Percentiles rank a stretch among this genome's conserved stretches.
These are phyloP conservation scores for Pseudogymnoascus sp. DNA, from an alignment of 2,329 filamentous ascomycete species.

Conservation along the genomic window DNA sequence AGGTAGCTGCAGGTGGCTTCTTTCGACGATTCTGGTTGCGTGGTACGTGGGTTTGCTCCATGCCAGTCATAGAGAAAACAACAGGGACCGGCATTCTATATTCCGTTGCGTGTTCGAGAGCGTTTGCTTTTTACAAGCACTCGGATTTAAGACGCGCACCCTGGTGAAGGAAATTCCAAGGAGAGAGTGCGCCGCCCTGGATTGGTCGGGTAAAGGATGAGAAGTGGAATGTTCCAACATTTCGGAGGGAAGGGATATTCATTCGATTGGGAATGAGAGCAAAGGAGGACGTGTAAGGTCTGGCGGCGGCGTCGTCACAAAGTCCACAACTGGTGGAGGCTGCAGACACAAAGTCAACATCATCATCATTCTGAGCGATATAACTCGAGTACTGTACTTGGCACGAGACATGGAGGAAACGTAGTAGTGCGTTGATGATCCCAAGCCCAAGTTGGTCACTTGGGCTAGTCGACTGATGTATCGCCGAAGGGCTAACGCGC, in stretches of 20 bases:
- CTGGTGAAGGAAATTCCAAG: background rate
- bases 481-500: background rate
- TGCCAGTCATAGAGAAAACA: background rate
- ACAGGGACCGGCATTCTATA: background rate
- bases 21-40: background rate
- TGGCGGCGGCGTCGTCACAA: background rate
- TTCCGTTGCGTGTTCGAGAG: background rate
- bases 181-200: background rate
- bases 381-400: background rate
- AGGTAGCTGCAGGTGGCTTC: slow-evolving; percentile 3
- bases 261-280: background rate
- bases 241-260: background rate
- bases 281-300: background rate
- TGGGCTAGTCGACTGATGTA: background rate
- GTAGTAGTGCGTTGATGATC: background rate
- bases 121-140: background rate
- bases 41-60: background rate
- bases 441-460: background rate
- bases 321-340: background rate
- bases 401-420: slow-evolving; percentile 3
- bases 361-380: background rate
- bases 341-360: background rate
- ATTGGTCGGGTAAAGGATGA: background rate
- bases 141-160: background rate
- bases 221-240: background rate